phyloP scores from a whole-genome alignment of 106 monocot species.

The Posidonia australis region DNA sequence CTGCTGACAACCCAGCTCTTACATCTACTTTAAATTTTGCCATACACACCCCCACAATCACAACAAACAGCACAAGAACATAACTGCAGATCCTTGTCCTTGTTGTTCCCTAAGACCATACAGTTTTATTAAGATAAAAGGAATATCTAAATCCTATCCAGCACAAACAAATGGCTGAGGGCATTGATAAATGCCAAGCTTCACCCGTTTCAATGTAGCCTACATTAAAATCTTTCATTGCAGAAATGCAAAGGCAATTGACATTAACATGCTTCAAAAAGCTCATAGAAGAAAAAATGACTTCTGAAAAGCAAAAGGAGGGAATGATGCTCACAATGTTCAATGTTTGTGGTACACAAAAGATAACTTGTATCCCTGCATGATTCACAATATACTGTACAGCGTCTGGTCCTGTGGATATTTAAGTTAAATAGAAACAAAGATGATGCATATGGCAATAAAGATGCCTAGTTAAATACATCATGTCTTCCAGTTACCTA shows the following conservation, averaged over 20 bases:
- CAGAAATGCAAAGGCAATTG: too few species aligned
- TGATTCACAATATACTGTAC: constrained; percentile 75
- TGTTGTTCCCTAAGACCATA: too few species aligned
- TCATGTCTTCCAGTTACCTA: constrained; percentile 15
- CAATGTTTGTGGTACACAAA: constrained; percentile 75
- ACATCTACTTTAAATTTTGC: too few species aligned
- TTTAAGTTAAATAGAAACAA: not conserved
- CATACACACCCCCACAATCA: too few species aligned
- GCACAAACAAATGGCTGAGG: too few species aligned
- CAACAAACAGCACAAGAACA: too few species aligned
- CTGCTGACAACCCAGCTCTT: too few species aligned
- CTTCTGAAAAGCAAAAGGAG: not conserved
- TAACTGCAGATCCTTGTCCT: not conserved
- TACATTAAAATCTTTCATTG: too few species aligned
- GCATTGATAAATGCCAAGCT: too few species aligned
- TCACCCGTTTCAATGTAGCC: too few species aligned
- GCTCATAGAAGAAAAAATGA: not conserved
- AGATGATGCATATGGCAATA: not conserved
- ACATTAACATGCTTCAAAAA: not conserved
- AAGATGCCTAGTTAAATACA: too few species aligned
- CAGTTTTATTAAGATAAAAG: not conserved
- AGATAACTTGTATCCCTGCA: constrained; percentile 60
- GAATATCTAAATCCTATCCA: not conserved
- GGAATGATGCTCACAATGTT: constrained; percentile 40
- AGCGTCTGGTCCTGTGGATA: constrained; percentile 85